phyloP scores from a whole-genome alignment of 768 basidiomycete genomes.

The Pleurotus tuber-regium region DNA sequence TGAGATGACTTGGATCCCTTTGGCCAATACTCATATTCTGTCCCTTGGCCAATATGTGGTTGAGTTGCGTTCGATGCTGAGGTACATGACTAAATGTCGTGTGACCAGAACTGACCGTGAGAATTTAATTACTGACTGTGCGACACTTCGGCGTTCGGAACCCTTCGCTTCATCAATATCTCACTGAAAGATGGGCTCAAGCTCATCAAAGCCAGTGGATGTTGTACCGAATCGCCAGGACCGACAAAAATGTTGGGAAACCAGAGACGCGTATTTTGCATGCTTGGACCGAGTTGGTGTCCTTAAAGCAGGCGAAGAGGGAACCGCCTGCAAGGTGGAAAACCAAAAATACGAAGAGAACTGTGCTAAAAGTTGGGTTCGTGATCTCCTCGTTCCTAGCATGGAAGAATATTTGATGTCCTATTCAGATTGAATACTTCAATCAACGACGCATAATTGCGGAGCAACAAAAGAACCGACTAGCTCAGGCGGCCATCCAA shows the following conservation, averaged over 20 bases:
- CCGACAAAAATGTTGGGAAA: conserved; percentile 83
- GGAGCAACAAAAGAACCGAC: conserved; percentile 72
- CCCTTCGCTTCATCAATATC: background rate
- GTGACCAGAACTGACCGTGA: background rate
- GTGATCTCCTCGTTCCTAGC: conserved; percentile 25
- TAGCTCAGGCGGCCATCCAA: conserved; percentile 43
- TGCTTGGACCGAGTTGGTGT: conserved; percentile 75
- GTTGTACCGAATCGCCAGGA: conserved; percentile 41
- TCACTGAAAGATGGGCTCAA: conserved; percentile 1
- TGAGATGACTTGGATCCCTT: conserved; percentile 27
- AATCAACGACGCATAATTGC: conserved; percentile 86
- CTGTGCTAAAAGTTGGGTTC: conserved; percentile 90
- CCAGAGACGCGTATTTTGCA: conserved; percentile 77
- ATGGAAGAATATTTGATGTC: too few species aligned
- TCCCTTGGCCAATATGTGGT: background rate
- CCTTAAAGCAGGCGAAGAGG: conserved; percentile 70
- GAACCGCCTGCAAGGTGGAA: conserved; percentile 57
- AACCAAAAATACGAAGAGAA: conserved; percentile 60
- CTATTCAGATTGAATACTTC: conserved; percentile 95
- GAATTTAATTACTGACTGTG: background rate
- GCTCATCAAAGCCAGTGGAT: conserved; percentile 1
- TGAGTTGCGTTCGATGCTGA: background rate
- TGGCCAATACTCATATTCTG: background rate
- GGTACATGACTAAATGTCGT: background rate
- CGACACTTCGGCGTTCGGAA: background rate